phyloP scores from a whole-genome alignment of 352 stramenopile genomes.

The Globisporangium nagaii region DNA sequence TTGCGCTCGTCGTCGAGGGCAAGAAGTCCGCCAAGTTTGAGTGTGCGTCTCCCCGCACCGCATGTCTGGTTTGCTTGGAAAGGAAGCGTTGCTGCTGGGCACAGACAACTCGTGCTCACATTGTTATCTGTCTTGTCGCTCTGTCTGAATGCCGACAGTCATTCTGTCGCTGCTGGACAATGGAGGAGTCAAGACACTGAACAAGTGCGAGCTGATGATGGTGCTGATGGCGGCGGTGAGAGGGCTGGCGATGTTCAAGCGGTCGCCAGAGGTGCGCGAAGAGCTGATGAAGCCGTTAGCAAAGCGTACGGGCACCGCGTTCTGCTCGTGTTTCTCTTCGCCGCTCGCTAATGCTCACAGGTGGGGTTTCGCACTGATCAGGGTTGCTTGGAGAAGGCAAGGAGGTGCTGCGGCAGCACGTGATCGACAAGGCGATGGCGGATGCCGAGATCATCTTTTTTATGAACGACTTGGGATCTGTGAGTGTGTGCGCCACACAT shows the following conservation, averaged over 20 bases:
- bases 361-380: neutral
- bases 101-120: too few relatives aligned
- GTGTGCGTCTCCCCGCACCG: constrained; percentile 22
- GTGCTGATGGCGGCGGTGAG: constrained; percentile 35
- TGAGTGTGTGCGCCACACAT: constrained; percentile 18
- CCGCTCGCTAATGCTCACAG: too few relatives aligned
- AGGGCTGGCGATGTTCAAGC: constrained; percentile 53
- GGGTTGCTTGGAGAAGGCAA: constrained; percentile 39
- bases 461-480: constrained; percentile 66
- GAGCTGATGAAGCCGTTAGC: constrained; percentile 34
- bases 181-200: constrained; percentile 46
- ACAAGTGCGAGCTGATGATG: constrained; percentile 59
- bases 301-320: constrained; percentile 28
- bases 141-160: constrained; percentile 26
- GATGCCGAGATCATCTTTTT: constrained; percentile 72
- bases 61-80: neutral
- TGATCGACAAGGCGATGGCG: constrained; percentile 54
- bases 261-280: constrained; percentile 20
- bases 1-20: constrained; percentile 49
- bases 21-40: constrained; percentile 67
- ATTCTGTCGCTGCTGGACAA: constrained; percentile 60
- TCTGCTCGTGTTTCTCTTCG: neutral
- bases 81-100: neutral
- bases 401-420: constrained; percentile 31
- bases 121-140: too few relatives aligned